Percentiles rank a stretch among this genome's conserved stretches.
These are phyloP conservation scores for Mortierella antarctica DNA, from an alignment of 192 early-diverging fungal genomes.

Conservation along the genomic window DNA sequence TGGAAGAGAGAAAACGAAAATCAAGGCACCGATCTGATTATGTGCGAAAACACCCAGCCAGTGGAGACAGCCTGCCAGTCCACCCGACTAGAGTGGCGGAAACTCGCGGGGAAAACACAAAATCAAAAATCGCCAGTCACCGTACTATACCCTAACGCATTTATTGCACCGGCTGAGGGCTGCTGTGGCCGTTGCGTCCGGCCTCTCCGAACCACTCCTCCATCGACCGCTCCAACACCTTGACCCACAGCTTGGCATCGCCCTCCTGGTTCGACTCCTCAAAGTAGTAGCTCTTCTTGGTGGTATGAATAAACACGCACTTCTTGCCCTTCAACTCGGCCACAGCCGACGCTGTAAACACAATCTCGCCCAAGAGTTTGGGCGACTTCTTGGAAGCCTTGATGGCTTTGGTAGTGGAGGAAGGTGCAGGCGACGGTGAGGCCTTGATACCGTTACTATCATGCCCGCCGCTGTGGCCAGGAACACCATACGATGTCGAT, in stretches of 20 bases:
- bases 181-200: slow-evolving; percentile 1
- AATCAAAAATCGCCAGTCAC: neutral
- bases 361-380: slow-evolving; percentile 66
- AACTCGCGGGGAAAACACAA: too few species aligned
- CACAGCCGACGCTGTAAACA: slow-evolving; percentile 64
- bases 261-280: slow-evolving; percentile 61
- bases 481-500: too few species aligned
- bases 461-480: neutral
- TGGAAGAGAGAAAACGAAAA: slow-evolving; percentile 21
- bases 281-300: slow-evolving; percentile 67
- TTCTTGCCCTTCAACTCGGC: slow-evolving; percentile 71
- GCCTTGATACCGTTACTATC: neutral
- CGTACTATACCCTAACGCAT: neutral
- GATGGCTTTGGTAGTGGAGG: slow-evolving; percentile 14
- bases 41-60: neutral
- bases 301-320: slow-evolving; percentile 72
- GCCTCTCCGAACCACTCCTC: slow-evolving; percentile 51
- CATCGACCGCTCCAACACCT: slow-evolving; percentile 58
- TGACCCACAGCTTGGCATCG: slow-evolving; percentile 60
- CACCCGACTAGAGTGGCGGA: neutral
- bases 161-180: too few species aligned
- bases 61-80: neutral
- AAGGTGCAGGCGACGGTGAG: slow-evolving; percentile 5
- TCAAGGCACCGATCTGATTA: slow-evolving; percentile 14
- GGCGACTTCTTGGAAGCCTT: slow-evolving; percentile 58